Percentiles rank a stretch among this genome's conserved stretches.
These are phyloP conservation scores for Podaxis rugospora DNA, from an alignment of 768 basidiomycete species.

Conservation along the genomic window DNA sequence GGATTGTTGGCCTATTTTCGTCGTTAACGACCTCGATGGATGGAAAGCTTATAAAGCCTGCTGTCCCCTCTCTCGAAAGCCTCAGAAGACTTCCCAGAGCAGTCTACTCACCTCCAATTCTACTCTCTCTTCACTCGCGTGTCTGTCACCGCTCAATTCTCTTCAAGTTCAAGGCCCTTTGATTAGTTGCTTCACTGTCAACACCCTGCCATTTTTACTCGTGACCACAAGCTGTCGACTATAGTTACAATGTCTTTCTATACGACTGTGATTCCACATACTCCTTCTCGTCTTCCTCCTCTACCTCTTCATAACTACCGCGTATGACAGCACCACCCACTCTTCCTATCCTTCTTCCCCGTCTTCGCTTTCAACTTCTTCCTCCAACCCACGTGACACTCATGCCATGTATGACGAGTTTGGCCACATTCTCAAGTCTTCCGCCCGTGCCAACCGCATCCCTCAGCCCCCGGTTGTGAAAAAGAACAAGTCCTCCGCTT, in stretches of 20 bases:
- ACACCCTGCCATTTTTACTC: neutral
- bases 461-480: neutral
- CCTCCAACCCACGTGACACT: conserved; percentile 13
- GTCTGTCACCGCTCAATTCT: neutral
- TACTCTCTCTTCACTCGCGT: neutral
- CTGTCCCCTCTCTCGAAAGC: neutral
- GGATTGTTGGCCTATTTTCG: neutral
- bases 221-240: neutral
- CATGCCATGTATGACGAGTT: conserved; percentile 13
- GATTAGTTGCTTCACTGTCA: conserved; percentile 13
- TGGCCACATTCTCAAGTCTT: conserved; percentile 6
- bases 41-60: neutral
- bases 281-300: conserved; percentile 7
- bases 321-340: neutral
- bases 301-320: neutral
- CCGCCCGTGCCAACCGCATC: neutral
- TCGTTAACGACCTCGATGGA: neutral
- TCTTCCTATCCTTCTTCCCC: neutral
- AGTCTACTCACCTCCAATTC: neutral
- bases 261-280: neutral
- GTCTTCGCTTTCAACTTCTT: conserved; percentile 12
- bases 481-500: conserved; percentile 5
- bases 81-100: neutral
- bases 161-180: conserved; percentile 10
- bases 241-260: conserved; percentile 7